A percentile compares a stretch with the other conserved stretches of the same genome.
These are phyloP conservation scores for Colletotrichum incanum DNA, from an alignment of 2,329 filamentous ascomycete genomes.

Conservation along the genomic window DNA sequence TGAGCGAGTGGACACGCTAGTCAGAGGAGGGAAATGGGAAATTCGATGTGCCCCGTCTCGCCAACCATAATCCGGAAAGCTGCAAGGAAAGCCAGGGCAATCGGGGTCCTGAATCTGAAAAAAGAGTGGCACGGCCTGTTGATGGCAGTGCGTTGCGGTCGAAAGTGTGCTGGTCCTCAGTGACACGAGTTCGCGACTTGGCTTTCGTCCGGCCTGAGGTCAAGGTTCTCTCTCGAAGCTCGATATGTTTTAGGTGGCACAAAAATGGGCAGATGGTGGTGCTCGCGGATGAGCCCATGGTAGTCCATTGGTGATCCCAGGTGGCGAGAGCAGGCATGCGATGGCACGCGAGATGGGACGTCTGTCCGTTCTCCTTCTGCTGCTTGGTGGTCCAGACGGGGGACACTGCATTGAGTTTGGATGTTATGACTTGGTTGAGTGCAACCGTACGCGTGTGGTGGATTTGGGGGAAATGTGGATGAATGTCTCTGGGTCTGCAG, in stretches of 20 bases:
- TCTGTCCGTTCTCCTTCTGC: slow-evolving; percentile 7
- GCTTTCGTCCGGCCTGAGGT: slow-evolving; percentile 23
- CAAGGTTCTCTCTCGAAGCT: slow-evolving; percentile 37
- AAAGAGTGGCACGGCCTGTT: background rate
- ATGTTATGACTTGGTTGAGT: slow-evolving; percentile 5
- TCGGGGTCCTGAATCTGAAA: background rate
- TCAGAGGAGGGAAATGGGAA: background rate
- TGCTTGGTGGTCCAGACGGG: slow-evolving; percentile 23
- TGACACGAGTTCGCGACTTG: slow-evolving; percentile 25
- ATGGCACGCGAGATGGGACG: slow-evolving; percentile 39
- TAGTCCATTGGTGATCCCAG: slow-evolving; percentile 20
- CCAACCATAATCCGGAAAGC: background rate
- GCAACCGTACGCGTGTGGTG: slow-evolving; percentile 10
- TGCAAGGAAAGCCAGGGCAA: background rate
- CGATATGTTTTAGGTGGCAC: slow-evolving; percentile 37
- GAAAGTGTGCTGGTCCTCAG: slow-evolving; percentile 6
- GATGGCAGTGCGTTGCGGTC: background rate
- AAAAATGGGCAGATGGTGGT: slow-evolving; percentile 40
- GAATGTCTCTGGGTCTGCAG: slow-evolving; percentile 33
- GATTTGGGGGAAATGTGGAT: slow-evolving; percentile 15
- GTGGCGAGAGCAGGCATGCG: slow-evolving; percentile 34
- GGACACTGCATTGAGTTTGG: slow-evolving; percentile 31
- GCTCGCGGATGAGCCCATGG: slow-evolving; percentile 34
- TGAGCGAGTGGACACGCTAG: background rate
- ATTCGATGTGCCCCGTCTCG: background rate